Conservation (phyloP, 2,329 filamentous ascomycete genomes). For the Ceratocystis smalleyi region DNA sequence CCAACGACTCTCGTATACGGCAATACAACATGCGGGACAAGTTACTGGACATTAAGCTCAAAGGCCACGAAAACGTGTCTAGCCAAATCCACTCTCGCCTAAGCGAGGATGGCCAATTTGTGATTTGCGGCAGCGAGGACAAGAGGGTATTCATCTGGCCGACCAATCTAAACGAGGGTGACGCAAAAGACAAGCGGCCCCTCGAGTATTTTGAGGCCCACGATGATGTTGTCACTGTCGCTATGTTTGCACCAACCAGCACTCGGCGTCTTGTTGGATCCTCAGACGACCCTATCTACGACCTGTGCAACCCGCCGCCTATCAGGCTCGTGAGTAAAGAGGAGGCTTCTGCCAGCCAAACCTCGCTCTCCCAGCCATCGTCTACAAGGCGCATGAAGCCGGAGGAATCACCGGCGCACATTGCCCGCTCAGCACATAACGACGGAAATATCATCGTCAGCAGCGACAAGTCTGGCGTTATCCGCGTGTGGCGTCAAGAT, state of each 20-base stretch:
- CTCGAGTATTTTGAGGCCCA: slow-evolving; percentile 87
- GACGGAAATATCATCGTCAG: slow-evolving; percentile 86
- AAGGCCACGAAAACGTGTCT: slow-evolving; percentile 75
- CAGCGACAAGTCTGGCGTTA: slow-evolving; percentile 70
- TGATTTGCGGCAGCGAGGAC: slow-evolving; percentile 90
- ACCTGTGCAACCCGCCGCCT: slow-evolving; percentile 87
- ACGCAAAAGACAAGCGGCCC: slow-evolving; percentile 63
- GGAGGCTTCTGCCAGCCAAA: slow-evolving; percentile 37
- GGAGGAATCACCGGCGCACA: slow-evolving; percentile 60
- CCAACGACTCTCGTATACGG: slow-evolving; percentile 83
- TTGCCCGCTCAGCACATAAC: slow-evolving; percentile 57
- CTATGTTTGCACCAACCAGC: slow-evolving; percentile 65
- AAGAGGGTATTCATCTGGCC: slow-evolving; percentile 84
- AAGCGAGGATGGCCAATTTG: slow-evolving; percentile 69
- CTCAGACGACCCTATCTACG: slow-evolving; percentile 86
- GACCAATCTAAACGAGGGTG: slow-evolving; percentile 33
- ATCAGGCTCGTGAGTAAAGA: slow-evolving; percentile 64
- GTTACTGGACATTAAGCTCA: slow-evolving; percentile 72
- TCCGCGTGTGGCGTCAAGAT: slow-evolving; percentile 92
- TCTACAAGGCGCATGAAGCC: slow-evolving; percentile 30
- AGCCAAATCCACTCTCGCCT: slow-evolving; percentile 85
- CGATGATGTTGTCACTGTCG: slow-evolving; percentile 74
- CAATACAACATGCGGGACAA: slow-evolving; percentile 82
- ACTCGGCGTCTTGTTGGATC: slow-evolving; percentile 62
- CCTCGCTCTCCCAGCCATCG: slow-evolving; percentile 25